Conservation (phyloP, 2,329 filamentous ascomycete species). For the Penicillium sp. region DNA sequence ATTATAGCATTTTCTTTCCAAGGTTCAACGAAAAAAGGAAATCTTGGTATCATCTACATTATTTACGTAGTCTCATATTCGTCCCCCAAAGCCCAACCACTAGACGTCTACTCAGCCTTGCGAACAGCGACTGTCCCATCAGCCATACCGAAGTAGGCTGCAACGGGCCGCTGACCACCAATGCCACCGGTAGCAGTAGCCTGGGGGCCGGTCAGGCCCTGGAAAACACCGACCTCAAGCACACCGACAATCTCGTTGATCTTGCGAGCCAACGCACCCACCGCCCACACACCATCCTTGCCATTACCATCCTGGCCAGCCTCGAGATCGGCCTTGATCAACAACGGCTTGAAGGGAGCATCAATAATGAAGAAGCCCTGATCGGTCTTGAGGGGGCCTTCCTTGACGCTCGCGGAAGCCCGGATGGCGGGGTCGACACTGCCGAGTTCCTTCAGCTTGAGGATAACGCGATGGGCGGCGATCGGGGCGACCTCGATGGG, state of each 20-base stretch:
- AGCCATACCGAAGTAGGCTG: slow-evolving; percentile 91
- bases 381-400: slow-evolving; percentile 79
- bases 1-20: neutral
- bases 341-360: slow-evolving; percentile 75
- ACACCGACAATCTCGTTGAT: slow-evolving; percentile 84
- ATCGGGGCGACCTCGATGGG: slow-evolving; percentile 93
- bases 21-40: neutral
- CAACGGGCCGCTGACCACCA: slow-evolving; percentile 84
- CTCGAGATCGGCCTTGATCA: slow-evolving; percentile 59
- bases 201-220: slow-evolving; percentile 73
- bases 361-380: slow-evolving; percentile 90
- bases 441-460: slow-evolving; percentile 69
- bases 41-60: slow-evolving; percentile 26
- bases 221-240: slow-evolving; percentile 88
- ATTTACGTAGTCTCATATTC: slow-evolving; percentile 12
- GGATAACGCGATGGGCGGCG: slow-evolving; percentile 72
- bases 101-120: slow-evolving; percentile 31
- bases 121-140: slow-evolving; percentile 66
- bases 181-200: slow-evolving; percentile 59
- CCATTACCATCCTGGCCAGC: slow-evolving; percentile 53
- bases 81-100: neutral
- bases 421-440: slow-evolving; percentile 69
- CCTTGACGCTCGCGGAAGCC: slow-evolving; percentile 70
- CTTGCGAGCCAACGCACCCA: slow-evolving; percentile 67
- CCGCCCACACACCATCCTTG: slow-evolving; percentile 72